A percentile compares a stretch with the other conserved stretches of the same genome.
phyloP scores from a whole-genome alignment of 2,329 filamentous ascomycete species.

The Dactylonectria macrodidyma region DNA sequence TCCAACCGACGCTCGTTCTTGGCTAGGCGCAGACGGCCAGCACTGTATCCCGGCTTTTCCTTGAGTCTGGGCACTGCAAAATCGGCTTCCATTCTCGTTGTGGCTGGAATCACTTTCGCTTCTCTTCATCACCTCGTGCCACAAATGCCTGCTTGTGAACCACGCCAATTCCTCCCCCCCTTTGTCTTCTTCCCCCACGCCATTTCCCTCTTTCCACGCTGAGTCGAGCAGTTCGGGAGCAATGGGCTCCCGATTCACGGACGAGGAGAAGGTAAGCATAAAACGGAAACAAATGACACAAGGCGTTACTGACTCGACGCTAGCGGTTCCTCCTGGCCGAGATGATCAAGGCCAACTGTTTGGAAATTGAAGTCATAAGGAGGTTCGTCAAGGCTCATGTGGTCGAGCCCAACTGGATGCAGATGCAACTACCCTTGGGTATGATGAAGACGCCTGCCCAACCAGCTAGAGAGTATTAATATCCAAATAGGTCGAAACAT shows the following conservation, averaged over 20 bases:
- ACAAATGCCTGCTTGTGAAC: slow-evolving; percentile 35
- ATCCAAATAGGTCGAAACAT: slow-evolving; percentile 61
- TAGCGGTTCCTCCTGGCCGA: slow-evolving; percentile 72
- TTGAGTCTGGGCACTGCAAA: slow-evolving; percentile 17
- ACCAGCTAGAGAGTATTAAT: slow-evolving; percentile 3
- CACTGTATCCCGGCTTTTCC: slow-evolving; percentile 12
- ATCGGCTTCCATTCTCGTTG: slow-evolving; percentile 26
- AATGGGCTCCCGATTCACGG: slow-evolving; percentile 58
- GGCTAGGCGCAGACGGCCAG: slow-evolving; percentile 28
- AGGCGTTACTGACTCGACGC: slow-evolving; percentile 22
- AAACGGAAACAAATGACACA: slow-evolving; percentile 8
- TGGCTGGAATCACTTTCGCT: slow-evolving; percentile 35
- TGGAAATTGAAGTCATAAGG: slow-evolving; percentile 63
- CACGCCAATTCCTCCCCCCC: slow-evolving; percentile 23
- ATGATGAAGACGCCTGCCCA: slow-evolving; percentile 38
- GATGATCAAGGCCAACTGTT: slow-evolving; percentile 69
- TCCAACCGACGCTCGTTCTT: slow-evolving; percentile 30
- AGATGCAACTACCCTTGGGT: slow-evolving; percentile 65
- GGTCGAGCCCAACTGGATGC: slow-evolving; percentile 62
- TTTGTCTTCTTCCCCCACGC: slow-evolving; percentile 25
- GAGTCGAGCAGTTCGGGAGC: slow-evolving; percentile 23
- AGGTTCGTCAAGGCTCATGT: slow-evolving; percentile 62
- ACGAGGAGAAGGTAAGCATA: slow-evolving; percentile 65
- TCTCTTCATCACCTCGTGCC: slow-evolving; percentile 24
- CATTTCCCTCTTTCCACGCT: slow-evolving; percentile 21